Conservation (phyloP, 225 moss, liverwort and hornwort genomes). For the Polytrichum commune region DNA sequence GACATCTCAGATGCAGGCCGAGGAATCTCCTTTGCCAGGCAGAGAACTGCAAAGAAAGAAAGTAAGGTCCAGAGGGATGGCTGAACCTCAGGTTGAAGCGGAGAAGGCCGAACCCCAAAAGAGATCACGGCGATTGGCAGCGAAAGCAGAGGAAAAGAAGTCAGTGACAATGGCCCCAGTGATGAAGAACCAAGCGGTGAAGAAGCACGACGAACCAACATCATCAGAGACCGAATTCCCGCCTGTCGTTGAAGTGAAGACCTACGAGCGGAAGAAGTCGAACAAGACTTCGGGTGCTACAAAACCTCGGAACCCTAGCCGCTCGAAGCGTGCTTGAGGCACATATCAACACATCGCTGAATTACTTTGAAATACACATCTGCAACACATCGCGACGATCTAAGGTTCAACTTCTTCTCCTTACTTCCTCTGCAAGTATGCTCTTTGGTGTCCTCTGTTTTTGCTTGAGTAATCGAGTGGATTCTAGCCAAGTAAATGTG, state of each 20-base stretch:
- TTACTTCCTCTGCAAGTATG: no score
- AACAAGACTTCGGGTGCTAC: neutral
- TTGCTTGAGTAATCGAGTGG: no score
- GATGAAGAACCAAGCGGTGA: neutral
- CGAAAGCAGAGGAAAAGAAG: neutral
- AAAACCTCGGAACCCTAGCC: no score
- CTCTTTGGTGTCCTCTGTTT: no score
- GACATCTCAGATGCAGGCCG: neutral
- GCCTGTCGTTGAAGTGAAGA: conserved; percentile 23
- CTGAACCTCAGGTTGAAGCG: neutral
- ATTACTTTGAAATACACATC: no score
- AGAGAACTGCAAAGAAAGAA: neutral
- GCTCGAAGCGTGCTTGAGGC: no score
- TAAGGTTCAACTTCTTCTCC: no score
- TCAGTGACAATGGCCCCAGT: no score
- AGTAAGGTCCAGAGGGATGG: neutral
- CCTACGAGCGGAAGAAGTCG: conserved; percentile 22
- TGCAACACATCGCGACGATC: no score
- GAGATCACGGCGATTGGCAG: conserved; percentile 1
- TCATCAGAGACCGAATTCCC: neutral
- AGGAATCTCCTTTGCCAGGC: neutral
- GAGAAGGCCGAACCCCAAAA: conserved; percentile 4
- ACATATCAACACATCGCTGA: no score
- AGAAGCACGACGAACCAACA: neutral
- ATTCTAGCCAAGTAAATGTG: no score